Percentiles rank a stretch among this genome's conserved stretches.
These are phyloP conservation scores for Pseudogymnoascus sp. DNA, from an alignment of 2,329 filamentous ascomycete genomes.

Conservation along the genomic window DNA sequence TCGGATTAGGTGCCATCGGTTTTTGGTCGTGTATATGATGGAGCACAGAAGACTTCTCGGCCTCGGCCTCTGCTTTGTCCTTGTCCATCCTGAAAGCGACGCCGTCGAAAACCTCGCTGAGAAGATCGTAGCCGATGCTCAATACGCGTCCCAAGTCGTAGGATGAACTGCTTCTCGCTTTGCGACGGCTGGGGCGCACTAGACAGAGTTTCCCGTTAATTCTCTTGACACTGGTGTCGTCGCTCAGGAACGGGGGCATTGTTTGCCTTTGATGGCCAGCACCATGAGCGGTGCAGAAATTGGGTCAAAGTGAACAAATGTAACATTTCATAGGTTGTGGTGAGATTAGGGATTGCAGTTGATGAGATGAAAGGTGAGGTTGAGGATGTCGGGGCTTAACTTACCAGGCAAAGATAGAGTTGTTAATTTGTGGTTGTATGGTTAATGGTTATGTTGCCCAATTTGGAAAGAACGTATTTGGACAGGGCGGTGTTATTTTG, in stretches of 20 bases:
- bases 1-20: background rate
- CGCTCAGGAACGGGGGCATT: background rate
- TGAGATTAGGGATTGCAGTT: background rate
- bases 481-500: background rate
- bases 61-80: background rate
- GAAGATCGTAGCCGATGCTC: background rate
- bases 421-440: background rate
- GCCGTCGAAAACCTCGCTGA: background rate
- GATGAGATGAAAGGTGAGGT: background rate
- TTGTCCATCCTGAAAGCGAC: background rate
- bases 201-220: conserved; percentile 6
- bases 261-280: background rate
- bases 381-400: background rate
- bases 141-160: background rate
- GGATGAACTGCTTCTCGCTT: background rate
- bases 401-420: conserved; percentile 1
- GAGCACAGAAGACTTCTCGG: background rate
- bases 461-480: background rate
- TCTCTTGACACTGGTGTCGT: background rate
- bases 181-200: background rate
- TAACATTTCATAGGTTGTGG: background rate
- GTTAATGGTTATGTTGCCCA: background rate
- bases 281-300: background rate
- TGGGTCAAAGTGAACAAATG: background rate
- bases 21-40: background rate